Base-by-base conservation (phyloP, 352 stramenopile species). In the Saprolegnia parasitica region DNA sequence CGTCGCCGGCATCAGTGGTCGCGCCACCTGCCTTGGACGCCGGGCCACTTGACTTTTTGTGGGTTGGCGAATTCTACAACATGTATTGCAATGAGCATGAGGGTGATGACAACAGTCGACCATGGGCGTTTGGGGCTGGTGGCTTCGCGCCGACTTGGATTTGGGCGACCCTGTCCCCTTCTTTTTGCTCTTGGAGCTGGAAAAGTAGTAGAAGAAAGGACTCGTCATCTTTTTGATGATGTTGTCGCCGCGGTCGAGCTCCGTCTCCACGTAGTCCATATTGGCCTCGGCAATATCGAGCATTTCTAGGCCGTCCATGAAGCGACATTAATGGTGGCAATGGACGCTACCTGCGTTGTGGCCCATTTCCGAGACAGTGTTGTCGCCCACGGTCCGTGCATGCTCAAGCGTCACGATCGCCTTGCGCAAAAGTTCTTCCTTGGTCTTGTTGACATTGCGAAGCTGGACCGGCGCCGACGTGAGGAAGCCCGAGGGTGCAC, bases 201-300 rank as follows among this genome's bases (percentile, higher is more conserved):
- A 81, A 65, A 94, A 86, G 18, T 91, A 54, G 70, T 92, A 83
- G 56, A 91, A 72, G n/a, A 85, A 77, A 0, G 84, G 84, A 21
- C 61, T 80, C 72, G 88, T 84, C 71, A 94, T 81, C 35, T 86
- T 82, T 37, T 73, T 78, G 63, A 92, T 73, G 54, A 94, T 64
- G 66, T 90, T 89, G 65, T 94, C 84, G 26, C 78, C 84, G 67
- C 81, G 81, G 72, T 94, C 84, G 3, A 94, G 71, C 52, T 94
- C 81, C 35, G 67, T 73, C 37, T 87, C 72, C 16, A 92, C 81
- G 13, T 74, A 73, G n/a, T 76, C 71, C 35, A 92, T 68, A 61
- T 91, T 78, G 37, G 67, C 73, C 52, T 92, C 86, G 21, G 91
- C 78, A 23, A 81, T 71, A 68, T 91, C 82, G 54, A 94, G 77